These are phyloP conservation scores for Ophiostoma tasmaniense DNA, from an alignment of 2,329 filamentous ascomycete species.

Conservation along the genomic window DNA sequence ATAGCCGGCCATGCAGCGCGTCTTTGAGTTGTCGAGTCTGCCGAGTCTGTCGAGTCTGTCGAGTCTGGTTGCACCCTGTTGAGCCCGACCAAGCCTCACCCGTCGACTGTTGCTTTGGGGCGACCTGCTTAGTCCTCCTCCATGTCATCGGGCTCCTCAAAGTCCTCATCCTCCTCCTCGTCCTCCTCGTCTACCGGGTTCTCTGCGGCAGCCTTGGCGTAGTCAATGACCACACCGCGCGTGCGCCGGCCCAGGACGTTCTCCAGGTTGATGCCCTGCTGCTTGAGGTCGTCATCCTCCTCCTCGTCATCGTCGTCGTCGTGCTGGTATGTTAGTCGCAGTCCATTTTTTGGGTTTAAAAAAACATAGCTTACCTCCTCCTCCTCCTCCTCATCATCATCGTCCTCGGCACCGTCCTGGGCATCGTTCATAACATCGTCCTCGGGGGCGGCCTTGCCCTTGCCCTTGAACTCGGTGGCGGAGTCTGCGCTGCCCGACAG, in stretches of 20 bases:
- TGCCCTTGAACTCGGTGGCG: slow-evolving; percentile 48
- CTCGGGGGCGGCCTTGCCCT: slow-evolving; percentile 65
- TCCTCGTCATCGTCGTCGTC: slow-evolving; percentile 30
- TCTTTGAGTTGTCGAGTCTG: neutral
- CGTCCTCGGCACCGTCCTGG: slow-evolving; percentile 66
- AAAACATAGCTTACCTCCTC: slow-evolving; percentile 15
- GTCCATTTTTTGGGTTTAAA: neutral
- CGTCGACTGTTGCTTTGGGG: neutral
- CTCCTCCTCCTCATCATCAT: slow-evolving; percentile 62
- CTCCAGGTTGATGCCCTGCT: slow-evolving; percentile 82
- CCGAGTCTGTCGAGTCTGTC: neutral
- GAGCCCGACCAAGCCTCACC: neutral
- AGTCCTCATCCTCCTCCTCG: slow-evolving; percentile 66
- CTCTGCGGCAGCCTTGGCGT: slow-evolving; percentile 78
- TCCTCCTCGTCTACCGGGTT: slow-evolving; percentile 68
- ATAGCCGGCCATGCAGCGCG: neutral
- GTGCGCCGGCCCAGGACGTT: slow-evolving; percentile 92
- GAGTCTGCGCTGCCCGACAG: slow-evolving; percentile 29
- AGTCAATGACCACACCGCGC: slow-evolving; percentile 87
- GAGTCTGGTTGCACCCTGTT: neutral
- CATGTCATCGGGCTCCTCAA: slow-evolving; percentile 62
- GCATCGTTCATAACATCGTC: slow-evolving; percentile 49
- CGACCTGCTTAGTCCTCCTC: slow-evolving; percentile 40
- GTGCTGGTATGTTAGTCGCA: slow-evolving; percentile 4
- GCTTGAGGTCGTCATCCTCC: slow-evolving; percentile 69